phyloP scores from a whole-genome alignment of 2,329 filamentous ascomycete genomes.

The Rutstroemia sp. region DNA sequence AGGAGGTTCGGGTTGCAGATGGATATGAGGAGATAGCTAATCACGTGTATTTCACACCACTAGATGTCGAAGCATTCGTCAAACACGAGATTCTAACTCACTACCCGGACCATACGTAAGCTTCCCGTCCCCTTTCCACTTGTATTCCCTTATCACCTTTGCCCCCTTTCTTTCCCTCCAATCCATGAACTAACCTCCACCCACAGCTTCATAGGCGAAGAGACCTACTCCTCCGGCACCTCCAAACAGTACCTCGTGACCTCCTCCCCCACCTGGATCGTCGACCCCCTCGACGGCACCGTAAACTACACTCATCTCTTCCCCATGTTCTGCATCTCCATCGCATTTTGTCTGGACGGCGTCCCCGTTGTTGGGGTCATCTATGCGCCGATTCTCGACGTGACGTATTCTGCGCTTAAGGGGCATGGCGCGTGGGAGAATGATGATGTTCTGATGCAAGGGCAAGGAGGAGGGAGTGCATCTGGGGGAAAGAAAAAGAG shows the following conservation, averaged over 20 bases:
- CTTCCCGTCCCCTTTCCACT: not conserved
- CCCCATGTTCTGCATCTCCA: constrained; percentile 75
- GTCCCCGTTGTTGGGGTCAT: constrained; percentile 63
- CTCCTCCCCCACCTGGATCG: constrained; percentile 61
- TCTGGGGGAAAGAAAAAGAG: constrained; percentile 40
- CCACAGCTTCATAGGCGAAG: constrained; percentile 66
- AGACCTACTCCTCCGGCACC: constrained; percentile 62
- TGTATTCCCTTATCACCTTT: not conserved
- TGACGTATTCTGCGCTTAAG: constrained; percentile 60
- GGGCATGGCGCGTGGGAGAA: constrained; percentile 55
- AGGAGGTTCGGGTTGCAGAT: not conserved
- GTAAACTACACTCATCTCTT: constrained; percentile 57
- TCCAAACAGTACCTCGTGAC: constrained; percentile 62
- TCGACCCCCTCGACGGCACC: constrained; percentile 60
- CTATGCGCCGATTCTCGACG: constrained; percentile 61
- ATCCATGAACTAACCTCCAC: not conserved
- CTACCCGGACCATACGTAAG: constrained; percentile 62
- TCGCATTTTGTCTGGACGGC: constrained; percentile 56
- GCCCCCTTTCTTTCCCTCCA: not conserved
- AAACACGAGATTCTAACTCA: constrained; percentile 47
- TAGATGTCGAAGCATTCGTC: constrained; percentile 68
- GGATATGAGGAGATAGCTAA: not conserved
- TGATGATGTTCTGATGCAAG: constrained; percentile 10
- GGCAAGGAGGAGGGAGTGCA: not conserved
- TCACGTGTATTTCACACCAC: constrained; percentile 5